Conservation (phyloP, 352 stramenopile species). For the Discostella stelligera region DNA sequence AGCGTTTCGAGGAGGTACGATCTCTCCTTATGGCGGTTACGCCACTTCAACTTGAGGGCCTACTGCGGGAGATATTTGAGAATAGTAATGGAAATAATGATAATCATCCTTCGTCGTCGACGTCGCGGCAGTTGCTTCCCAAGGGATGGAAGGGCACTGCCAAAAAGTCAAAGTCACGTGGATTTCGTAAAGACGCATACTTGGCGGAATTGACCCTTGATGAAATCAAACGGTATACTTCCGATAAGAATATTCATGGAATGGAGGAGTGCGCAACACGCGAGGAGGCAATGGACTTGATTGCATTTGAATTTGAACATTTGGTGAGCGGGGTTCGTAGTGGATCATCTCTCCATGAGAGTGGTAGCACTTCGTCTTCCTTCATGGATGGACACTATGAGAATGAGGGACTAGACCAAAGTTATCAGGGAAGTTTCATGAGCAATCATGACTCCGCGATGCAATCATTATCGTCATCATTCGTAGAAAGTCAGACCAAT, state of each 20-base stretch:
- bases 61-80: slow-evolving; percentile 40
- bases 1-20: slow-evolving; percentile 40
- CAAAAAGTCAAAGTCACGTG: slow-evolving; percentile 10
- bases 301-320: slow-evolving; percentile 46
- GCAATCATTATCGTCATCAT: not conserved
- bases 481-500: not conserved
- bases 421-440: not conserved
- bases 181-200: slow-evolving; percentile 43
- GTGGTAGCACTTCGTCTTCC: not conserved
- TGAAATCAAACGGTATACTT: slow-evolving; percentile 29
- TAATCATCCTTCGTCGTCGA: not conserved
- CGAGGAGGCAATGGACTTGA: slow-evolving; percentile 37
- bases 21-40: slow-evolving; percentile 37
- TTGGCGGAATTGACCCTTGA: slow-evolving; percentile 26
- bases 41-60: slow-evolving; percentile 36
- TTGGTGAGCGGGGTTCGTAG: slow-evolving; percentile 21
- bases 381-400: slow-evolving; percentile 2
- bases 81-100: not conserved
- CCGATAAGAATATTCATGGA: slow-evolving; percentile 18
- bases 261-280: slow-evolving; percentile 23
- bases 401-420: not conserved
- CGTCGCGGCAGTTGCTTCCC: not conserved
- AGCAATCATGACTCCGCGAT: not conserved
- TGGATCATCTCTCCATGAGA: not conserved
- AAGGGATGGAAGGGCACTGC: slow-evolving; percentile 27